A percentile compares a stretch with the other conserved stretches of the same genome.
These are phyloP conservation scores for Apophysomyces elegans DNA, from an alignment of 371 early-diverging fungal species.

Conservation along the genomic window DNA sequence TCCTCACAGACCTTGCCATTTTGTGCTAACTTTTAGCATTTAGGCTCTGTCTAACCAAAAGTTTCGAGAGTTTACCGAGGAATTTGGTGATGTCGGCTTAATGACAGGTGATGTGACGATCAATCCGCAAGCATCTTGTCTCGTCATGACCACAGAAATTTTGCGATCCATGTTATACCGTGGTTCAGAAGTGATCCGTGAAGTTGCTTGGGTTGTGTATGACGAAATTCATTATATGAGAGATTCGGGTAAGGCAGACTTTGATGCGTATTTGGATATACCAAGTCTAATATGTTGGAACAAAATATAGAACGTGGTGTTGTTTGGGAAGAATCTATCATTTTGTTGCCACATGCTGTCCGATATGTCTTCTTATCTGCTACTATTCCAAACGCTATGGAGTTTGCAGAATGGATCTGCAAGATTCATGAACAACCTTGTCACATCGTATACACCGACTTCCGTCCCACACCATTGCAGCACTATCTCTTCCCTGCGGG, in stretches of 20 bases:
- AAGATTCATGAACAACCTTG: constrained; percentile 96
- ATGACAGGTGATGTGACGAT: constrained; percentile 99
- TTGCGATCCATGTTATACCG: constrained; percentile 99
- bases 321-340: constrained; percentile 99
- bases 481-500: constrained; percentile 96
- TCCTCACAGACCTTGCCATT: neutral
- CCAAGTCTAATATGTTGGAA: no score
- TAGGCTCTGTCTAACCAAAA: constrained; percentile 99
- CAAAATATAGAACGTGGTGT: constrained; percentile 88
- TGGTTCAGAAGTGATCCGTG: constrained; percentile 98
- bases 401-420: constrained; percentile 99
- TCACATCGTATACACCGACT: constrained; percentile 99
- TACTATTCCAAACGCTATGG: constrained; percentile 99
- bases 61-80: constrained; percentile 96
- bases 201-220: constrained; percentile 99
- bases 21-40: neutral
- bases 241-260: constrained; percentile 60
- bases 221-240: constrained; percentile 99
- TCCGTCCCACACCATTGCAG: constrained; percentile 98
- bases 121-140: constrained; percentile 95
- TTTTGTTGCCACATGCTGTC: constrained; percentile 94
- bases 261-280: neutral
- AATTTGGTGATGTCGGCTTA: constrained; percentile 99
- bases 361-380: constrained; percentile 98
- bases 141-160: constrained; percentile 99